Evolutionary conservation across 2,329 filamentous ascomycete species (phyloP).

Genomic region (Monilinia fructigena): DNA sequence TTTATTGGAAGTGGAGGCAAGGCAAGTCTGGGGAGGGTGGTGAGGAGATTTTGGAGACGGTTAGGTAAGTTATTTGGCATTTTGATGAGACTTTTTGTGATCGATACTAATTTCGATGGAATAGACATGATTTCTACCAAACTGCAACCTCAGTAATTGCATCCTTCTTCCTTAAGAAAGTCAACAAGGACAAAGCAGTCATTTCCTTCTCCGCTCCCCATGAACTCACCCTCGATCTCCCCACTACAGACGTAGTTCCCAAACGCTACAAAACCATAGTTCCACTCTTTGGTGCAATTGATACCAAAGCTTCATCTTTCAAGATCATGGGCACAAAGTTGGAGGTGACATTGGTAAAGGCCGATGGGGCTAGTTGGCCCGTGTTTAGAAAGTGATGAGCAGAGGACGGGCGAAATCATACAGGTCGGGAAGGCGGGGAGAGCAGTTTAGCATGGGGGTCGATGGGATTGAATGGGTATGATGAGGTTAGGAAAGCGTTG

Average conservation of each 20-base stretch:
- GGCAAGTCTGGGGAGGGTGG: constrained; percentile 55
- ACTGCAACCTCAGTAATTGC: constrained; percentile 81
- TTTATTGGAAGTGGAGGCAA: constrained; percentile 79
- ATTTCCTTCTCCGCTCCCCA: constrained; percentile 64
- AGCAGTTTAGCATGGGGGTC: constrained; percentile 8
- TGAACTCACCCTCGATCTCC: constrained; percentile 73
- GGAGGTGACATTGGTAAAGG: constrained; percentile 64
- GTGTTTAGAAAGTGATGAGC: constrained; percentile 64
- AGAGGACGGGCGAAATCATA: constrained; percentile 73
- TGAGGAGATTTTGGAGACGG: constrained; percentile 75
- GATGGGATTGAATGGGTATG: not conserved
- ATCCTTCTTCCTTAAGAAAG: constrained; percentile 95
- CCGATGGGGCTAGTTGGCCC: constrained; percentile 64
- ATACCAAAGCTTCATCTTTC: constrained; percentile 61
- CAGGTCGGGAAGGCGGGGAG: constrained; percentile 78
- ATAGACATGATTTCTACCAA: constrained; percentile 89
- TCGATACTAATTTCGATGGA: constrained; percentile 21
- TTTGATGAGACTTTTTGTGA: not conserved
- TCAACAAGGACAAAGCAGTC: constrained; percentile 75
- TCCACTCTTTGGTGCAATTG: constrained; percentile 73
- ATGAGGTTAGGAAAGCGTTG: not conserved
- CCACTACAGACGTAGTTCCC: constrained; percentile 69
- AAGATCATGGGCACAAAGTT: constrained; percentile 71
- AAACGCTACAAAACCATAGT: constrained; percentile 78
- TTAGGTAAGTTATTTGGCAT: constrained; percentile 56